Percentiles rank a stretch among this genome's conserved stretches.
phyloP scores from a whole-genome alignment of 345 rosid genomes.

The Eucalyptus tenuipes region DNA sequence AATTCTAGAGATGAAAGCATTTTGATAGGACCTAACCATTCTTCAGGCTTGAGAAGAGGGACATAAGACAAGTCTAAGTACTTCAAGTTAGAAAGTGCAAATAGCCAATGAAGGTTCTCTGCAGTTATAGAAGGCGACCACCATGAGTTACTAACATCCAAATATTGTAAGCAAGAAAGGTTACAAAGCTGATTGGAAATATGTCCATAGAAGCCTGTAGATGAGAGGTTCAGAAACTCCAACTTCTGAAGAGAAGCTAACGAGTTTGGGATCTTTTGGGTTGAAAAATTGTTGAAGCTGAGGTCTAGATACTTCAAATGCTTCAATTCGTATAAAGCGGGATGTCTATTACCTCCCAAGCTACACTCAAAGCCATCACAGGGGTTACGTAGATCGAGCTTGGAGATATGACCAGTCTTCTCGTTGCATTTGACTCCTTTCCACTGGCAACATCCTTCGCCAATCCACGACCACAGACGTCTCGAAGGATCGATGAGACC shows the following conservation, averaged over 20 bases:
- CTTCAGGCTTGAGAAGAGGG: background rate
- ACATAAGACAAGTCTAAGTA: background rate
- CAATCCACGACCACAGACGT: too few relatives aligned
- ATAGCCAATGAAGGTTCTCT: background rate
- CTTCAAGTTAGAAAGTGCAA: background rate
- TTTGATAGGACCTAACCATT: background rate
- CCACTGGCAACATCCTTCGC: too few relatives aligned
- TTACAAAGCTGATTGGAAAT: background rate
- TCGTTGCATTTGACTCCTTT: too few relatives aligned
- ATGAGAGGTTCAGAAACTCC: background rate
- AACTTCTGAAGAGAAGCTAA: background rate
- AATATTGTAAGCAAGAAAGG: background rate
- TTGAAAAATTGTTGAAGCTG: background rate
- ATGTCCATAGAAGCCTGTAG: background rate
- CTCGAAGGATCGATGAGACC: rapidly evolving
- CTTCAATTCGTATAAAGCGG: background rate
- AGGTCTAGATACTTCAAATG: background rate
- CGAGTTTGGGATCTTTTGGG: background rate
- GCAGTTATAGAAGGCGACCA: rapidly evolving
- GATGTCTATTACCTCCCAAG: background rate
- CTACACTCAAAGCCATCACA: background rate
- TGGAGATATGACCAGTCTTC: too few relatives aligned
- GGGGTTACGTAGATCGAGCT: too few relatives aligned
- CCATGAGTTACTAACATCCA: background rate
- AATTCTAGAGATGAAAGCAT: background rate